Conservation (phyloP, 2,329 filamentous ascomycete genomes). For the Trichoderma sp. region DNA sequence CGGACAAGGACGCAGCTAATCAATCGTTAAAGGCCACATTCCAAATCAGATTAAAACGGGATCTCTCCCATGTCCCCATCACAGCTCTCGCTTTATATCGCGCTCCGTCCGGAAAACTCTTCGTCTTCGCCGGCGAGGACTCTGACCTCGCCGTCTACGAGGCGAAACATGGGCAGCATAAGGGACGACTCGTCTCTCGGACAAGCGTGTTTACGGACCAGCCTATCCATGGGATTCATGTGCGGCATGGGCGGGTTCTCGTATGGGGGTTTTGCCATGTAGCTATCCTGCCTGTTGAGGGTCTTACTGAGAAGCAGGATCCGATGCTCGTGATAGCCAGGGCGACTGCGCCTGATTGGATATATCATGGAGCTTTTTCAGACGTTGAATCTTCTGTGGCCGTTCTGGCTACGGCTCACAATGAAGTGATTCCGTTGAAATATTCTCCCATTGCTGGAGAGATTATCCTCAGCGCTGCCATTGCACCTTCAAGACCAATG, state of each 20-base stretch:
- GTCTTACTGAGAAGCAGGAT: conserved; percentile 18
- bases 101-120: conserved; percentile 30
- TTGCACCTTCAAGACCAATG: conserved; percentile 72
- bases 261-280: conserved; percentile 69
- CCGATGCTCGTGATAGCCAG: conserved; percentile 32
- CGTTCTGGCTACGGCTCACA: conserved; percentile 79
- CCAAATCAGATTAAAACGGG: conserved; percentile 28
- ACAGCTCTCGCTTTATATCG: conserved; percentile 57
- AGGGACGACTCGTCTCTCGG: conserved; percentile 37
- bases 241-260: conserved; percentile 43
- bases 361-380: conserved; percentile 63
- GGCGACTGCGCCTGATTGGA: conserved; percentile 66
- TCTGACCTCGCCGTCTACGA: conserved; percentile 55
- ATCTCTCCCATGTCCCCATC: conserved; percentile 51
- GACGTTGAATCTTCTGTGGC: conserved; percentile 42
- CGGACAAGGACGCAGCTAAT: not conserved
- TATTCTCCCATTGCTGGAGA: conserved; percentile 28
- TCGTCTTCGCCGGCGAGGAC: conserved; percentile 60
- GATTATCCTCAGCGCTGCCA: conserved; percentile 47
- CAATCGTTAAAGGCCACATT: not conserved
- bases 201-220: conserved; percentile 62
- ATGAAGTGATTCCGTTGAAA: conserved; percentile 63
- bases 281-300: conserved; percentile 36
- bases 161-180: conserved; percentile 28
- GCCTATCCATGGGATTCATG: conserved; percentile 68